Evolutionary conservation across 75 land plant species (phyloP).

Genomic region (Cupressus sempervirens): DNA sequence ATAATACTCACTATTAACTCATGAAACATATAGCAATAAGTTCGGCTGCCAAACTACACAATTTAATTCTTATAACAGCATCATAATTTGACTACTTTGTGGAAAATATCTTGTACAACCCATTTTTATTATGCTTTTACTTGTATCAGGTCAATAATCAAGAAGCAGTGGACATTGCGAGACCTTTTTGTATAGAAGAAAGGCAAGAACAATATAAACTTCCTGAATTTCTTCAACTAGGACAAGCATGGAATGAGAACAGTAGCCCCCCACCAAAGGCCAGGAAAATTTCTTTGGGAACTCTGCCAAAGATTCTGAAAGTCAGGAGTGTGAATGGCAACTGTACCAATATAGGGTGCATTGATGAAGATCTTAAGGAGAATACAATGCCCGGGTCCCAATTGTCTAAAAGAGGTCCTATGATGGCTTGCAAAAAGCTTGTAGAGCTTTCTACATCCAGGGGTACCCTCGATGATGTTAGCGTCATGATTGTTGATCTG

Average conservation of each 20-base stretch:
- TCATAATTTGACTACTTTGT: no score
- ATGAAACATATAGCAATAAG: no score
- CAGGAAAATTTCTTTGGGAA: slow-evolving; percentile 11
- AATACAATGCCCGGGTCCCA: background rate
- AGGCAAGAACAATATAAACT: background rate
- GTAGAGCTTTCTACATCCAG: slow-evolving; percentile 39
- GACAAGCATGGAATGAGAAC: slow-evolving; percentile 11
- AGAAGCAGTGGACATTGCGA: slow-evolving; percentile 63
- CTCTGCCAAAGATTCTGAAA: background rate
- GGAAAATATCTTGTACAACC: no score
- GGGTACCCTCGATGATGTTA: slow-evolving; percentile 48
- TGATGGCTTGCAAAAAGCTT: slow-evolving; percentile 43
- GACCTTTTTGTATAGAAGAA: slow-evolving; percentile 3
- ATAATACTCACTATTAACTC: no score
- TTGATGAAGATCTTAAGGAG: slow-evolving; percentile 2
- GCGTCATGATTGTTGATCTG: slow-evolving; percentile 52
- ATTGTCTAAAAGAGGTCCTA: background rate
- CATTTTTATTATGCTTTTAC: background rate
- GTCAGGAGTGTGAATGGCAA: slow-evolving; percentile 1
- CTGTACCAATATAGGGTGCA: background rate
- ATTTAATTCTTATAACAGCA: no score
- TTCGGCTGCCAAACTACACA: no score
- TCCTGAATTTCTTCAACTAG: background rate
- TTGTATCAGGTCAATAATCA: slow-evolving; percentile 52
- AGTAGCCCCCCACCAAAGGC: slow-evolving; percentile 6